Conservation (phyloP, 148 eudicot genomes). For the Vaccinium darrowii region DNA sequence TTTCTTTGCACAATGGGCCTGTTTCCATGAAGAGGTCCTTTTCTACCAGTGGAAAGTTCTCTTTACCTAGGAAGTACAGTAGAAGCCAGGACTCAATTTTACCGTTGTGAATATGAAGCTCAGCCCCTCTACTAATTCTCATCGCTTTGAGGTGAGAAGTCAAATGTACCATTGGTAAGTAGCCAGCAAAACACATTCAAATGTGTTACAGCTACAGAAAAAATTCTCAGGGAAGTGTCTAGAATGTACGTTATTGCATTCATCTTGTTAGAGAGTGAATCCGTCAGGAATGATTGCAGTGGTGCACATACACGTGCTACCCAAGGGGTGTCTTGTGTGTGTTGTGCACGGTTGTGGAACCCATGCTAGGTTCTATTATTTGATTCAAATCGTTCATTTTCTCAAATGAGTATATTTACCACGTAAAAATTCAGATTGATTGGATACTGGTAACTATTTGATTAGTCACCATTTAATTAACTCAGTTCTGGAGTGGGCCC, state of each 20-base stretch:
- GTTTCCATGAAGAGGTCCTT: conserved; percentile 55
- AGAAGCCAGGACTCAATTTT: conserved; percentile 46
- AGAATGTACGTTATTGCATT: neutral
- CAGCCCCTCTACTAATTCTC: neutral
- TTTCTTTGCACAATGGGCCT: conserved; percentile 43
- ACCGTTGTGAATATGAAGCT: conserved; percentile 28
- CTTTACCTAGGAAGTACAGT: conserved; percentile 32
- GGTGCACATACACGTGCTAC: no score
- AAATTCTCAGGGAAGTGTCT: neutral
- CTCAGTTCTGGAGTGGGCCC: no score
- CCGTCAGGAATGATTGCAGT: neutral
- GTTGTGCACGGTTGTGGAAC: no score
- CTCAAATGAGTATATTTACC: no score
- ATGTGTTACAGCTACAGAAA: neutral
- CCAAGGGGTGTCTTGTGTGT: no score
- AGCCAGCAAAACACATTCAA: neutral
- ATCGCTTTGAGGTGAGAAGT: neutral
- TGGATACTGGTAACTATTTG: no score
- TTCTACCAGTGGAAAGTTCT: conserved; percentile 46
- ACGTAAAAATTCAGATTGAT: no score
- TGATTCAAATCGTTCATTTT: no score
- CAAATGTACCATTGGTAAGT: neutral
- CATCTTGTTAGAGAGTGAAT: neutral
- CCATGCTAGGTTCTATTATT: no score
- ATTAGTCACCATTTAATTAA: no score